Base-by-base conservation (phyloP, 805 yeast species). In the Starmerella asiatica region DNA sequence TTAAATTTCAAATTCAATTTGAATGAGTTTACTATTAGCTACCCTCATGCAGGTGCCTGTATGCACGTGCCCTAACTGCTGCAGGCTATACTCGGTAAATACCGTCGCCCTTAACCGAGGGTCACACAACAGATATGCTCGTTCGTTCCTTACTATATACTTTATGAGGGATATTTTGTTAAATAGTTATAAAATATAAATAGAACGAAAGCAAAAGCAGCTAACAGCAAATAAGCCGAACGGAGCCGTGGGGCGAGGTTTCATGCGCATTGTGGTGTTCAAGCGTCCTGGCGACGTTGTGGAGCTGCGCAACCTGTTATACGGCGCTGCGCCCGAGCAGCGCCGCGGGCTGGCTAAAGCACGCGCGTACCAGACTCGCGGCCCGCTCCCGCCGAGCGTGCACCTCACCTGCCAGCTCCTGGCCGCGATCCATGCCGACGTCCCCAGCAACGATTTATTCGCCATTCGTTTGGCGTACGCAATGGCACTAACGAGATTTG, bases 401-500 rank as follows among this genome's bases (percentile, higher is more conserved):
- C 54, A 52, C 21, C 40, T 46, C n/a, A 52, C 56, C 11, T 47
- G 51, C 37, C 46, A 51, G 29, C 16, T 52, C 1, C 32, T 43
- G 2, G 39, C 55, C 2, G 53, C 55, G 2, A 16, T 42, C 9
- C 51, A 38, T 23, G 43, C 40, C 21, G 56, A 52, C 33, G 33
- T 44, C 3, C 55, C 54, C 2, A 8, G n/a, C 5, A 35, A 36
- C 29, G 56, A 52, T 29, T 17, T 50, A 14, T 52, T 50, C 24
- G 48, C 51, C 5, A 50, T 51, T 12, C 48, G 56, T 2, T 48
- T 43, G 30, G 40, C 48, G 4, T 53, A 53, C 34, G 29, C 54
- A 3, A 49, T 50, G 48, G 73, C 84, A 0, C 52, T 86, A 11
- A 76, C 84, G 21, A 64, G 93, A 42, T 84, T 88, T 60, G 96